Evolutionary conservation across 2,329 filamentous ascomycete genomes (phyloP).

Genomic region (Diaporthe caulivora): DNA sequence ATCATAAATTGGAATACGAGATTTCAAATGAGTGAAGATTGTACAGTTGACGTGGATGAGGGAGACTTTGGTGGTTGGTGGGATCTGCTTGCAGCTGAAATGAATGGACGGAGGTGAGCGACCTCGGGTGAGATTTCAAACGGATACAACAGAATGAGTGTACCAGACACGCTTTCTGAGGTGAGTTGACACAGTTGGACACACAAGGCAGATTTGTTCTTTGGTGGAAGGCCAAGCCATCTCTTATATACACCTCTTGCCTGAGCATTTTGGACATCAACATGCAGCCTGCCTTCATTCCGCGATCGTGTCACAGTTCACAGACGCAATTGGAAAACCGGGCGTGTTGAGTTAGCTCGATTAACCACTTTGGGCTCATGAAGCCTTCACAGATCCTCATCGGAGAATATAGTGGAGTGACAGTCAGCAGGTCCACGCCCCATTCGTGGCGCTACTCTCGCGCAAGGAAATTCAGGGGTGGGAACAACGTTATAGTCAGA

Average conservation of each 20-base stretch:
- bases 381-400: background rate
- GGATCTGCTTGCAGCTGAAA: slow-evolving; percentile 12
- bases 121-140: background rate
- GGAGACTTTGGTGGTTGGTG: background rate
- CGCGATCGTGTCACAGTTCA: background rate
- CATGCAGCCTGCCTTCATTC: background rate
- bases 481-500: background rate
- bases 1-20: background rate
- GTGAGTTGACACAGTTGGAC: background rate
- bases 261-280: background rate
- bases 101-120: background rate
- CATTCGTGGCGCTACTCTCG: slow-evolving; percentile 13
- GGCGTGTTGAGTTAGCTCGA: background rate
- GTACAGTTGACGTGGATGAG: background rate
- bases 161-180: slow-evolving; percentile 15
- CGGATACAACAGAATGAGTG: background rate
- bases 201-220: background rate
- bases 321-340: background rate
- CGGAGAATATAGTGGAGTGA: slow-evolving; percentile 25
- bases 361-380: background rate
- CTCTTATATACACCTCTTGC: background rate
- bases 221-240: background rate
- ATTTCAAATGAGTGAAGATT: background rate
- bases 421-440: slow-evolving; percentile 23
- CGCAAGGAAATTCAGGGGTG: slow-evolving; percentile 11